phyloP scores from a whole-genome alignment of 2,329 filamentous ascomycete genomes.

The Xylaria sp. region DNA sequence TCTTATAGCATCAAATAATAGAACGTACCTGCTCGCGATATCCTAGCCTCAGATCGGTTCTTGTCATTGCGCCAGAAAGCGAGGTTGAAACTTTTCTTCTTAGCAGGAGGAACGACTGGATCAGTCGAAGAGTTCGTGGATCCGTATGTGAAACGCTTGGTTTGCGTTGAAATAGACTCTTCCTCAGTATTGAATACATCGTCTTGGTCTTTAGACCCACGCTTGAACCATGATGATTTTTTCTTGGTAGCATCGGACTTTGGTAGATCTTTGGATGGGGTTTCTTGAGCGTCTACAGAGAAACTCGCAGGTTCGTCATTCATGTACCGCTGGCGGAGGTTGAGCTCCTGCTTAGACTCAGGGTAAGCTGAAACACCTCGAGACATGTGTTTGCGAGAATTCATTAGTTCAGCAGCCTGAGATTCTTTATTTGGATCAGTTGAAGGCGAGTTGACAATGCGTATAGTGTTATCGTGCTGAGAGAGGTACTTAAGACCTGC shows the following conservation, averaged over 20 bases:
- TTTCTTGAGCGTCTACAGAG: slow-evolving; percentile 35
- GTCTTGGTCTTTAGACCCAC: slow-evolving; percentile 54
- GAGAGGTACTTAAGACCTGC: slow-evolving; percentile 57
- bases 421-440: slow-evolving; percentile 46
- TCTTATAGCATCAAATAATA: background rate
- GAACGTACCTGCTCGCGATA: slow-evolving; percentile 56
- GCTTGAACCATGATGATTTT: slow-evolving; percentile 63
- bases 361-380: slow-evolving; percentile 32
- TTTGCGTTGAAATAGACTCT: slow-evolving; percentile 31
- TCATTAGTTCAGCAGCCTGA: slow-evolving; percentile 53
- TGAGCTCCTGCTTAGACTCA: slow-evolving; percentile 32
- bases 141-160: slow-evolving; percentile 37
- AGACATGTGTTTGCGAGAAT: slow-evolving; percentile 54
- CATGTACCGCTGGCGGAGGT: slow-evolving; percentile 45
- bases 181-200: slow-evolving; percentile 34
- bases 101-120: slow-evolving; percentile 44
- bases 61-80: slow-evolving; percentile 65
- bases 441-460: slow-evolving; percentile 62
- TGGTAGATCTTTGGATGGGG: slow-evolving; percentile 36
- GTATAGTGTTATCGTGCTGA: slow-evolving; percentile 62
- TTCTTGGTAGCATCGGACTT: slow-evolving; percentile 53
- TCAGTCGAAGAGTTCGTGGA: slow-evolving; percentile 41
- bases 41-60: slow-evolving; percentile 53
- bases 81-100: slow-evolving; percentile 62
- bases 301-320: slow-evolving; percentile 36